phyloP scores from a whole-genome alignment of 306 rosid species.

The Quercus engelmannii region DNA sequence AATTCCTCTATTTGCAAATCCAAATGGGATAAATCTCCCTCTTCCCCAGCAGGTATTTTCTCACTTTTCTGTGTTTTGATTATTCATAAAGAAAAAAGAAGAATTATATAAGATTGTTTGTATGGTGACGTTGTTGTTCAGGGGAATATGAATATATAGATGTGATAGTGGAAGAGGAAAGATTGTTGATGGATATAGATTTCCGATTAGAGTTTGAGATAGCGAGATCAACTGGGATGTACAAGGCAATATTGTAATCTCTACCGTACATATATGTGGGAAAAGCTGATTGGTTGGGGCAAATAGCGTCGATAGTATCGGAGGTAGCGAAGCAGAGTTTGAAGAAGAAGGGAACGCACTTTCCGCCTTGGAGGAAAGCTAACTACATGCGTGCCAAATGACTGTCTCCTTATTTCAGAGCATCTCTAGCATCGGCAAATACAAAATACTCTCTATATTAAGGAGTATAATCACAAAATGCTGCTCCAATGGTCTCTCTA shows the following conservation, averaged over 20 bases:
- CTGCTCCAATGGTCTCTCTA: too few species aligned
- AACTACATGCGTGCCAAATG: constrained; percentile 91
- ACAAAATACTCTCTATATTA: too few species aligned
- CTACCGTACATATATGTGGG: constrained; percentile 87
- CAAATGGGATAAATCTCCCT: constrained; percentile 78
- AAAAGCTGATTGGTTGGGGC: constrained; percentile 72
- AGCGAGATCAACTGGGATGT: constrained; percentile 81
- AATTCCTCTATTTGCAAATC: constrained; percentile 78
- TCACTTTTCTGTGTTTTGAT: too few species aligned
- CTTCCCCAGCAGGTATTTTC: constrained; percentile 68
- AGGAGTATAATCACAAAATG: too few species aligned
- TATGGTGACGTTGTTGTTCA: constrained; percentile 19
- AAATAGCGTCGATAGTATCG: constrained; percentile 63
- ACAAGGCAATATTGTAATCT: constrained; percentile 71
- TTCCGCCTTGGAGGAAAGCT: constrained; percentile 94
- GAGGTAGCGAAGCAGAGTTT: constrained; percentile 84
- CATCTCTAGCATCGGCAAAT: too few species aligned
- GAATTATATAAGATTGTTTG: not conserved
- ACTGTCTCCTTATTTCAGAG: constrained; percentile 59
- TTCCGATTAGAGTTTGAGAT: constrained; percentile 92
- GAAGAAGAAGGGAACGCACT: constrained; percentile 94
- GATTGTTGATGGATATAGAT: constrained; percentile 78
- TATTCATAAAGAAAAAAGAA: not conserved
- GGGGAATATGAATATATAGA: constrained; percentile 95
- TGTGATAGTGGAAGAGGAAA: constrained; percentile 69